Evolutionary conservation across 108 stramenopile species (phyloP).

Genomic region (Cyclotella atomus): DNA sequence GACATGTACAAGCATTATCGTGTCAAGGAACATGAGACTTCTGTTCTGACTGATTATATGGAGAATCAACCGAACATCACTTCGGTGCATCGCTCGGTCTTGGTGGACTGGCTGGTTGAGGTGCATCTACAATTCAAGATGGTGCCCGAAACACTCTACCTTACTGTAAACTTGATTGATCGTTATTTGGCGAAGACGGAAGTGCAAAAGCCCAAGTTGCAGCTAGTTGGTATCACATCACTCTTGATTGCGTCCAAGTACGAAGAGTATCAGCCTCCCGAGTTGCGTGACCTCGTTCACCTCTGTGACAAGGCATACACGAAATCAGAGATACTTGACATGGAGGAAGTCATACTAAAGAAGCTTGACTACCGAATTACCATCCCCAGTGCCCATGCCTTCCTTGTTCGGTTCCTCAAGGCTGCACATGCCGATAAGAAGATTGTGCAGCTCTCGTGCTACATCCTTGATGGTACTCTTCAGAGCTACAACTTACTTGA

Average conservation of each 20-base stretch:
- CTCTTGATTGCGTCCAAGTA: conserved; percentile 98
- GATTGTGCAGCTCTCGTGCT: conserved; percentile 87
- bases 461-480: conserved; percentile 88
- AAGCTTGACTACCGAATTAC: conserved; percentile 85
- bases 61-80: conserved; percentile 87
- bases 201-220: conserved; percentile 87
- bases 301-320: conserved; percentile 97
- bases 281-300: conserved; percentile 96
- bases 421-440: conserved; percentile 84
- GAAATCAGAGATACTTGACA: conserved; percentile 87
- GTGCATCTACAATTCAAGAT: conserved; percentile 99
- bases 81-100: conserved; percentile 93
- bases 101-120: conserved; percentile 99
- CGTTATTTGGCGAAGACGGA: conserved; percentile 82
- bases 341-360: conserved; percentile 90
- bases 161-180: conserved; percentile 98
- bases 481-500: conserved; percentile 86
- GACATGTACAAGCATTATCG: conserved; percentile 96
- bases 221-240: conserved; percentile 98
- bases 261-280: conserved; percentile 99
- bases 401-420: conserved; percentile 93
- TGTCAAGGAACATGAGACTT: conserved; percentile 73
- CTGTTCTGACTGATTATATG: conserved; percentile 91
- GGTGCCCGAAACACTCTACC: conserved; percentile 96
- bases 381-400: conserved; percentile 88